phyloP scores from a whole-genome alignment of 768 basidiomycete genomes.

The Russula compacta region DNA sequence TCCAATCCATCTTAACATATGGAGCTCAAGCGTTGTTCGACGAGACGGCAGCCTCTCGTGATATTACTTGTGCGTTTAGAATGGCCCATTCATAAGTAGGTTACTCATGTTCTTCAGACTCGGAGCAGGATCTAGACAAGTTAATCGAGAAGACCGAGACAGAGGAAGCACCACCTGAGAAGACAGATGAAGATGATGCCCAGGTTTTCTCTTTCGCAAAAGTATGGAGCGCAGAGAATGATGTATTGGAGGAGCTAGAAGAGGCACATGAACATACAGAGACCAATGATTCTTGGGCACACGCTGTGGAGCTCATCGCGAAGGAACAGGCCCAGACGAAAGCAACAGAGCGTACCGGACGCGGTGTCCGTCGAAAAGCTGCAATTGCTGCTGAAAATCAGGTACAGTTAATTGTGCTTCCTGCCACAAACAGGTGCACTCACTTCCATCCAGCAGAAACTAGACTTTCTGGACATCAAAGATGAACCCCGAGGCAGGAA shows the following conservation, averaged over 20 bases:
- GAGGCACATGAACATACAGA: constrained; percentile 36
- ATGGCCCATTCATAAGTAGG: background rate
- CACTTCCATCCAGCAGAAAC: constrained; percentile 21
- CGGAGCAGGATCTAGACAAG: constrained; percentile 74
- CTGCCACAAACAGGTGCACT: background rate
- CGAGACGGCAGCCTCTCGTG: constrained; percentile 44
- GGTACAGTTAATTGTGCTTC: constrained; percentile 29
- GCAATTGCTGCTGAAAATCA: constrained; percentile 35
- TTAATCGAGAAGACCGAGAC: constrained; percentile 80
- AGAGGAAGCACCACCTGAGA: constrained; percentile 47
- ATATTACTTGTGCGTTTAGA: constrained; percentile 51
- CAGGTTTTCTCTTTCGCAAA: constrained; percentile 81
- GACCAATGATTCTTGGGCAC: constrained; percentile 74
- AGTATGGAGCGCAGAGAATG: constrained; percentile 80
- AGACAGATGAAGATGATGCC: constrained; percentile 38
- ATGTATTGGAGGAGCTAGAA: constrained; percentile 54
- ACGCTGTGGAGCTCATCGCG: constrained; percentile 46
- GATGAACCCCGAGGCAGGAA: constrained; percentile 29
- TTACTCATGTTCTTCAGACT: constrained; percentile 37
- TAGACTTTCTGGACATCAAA: constrained; percentile 31
- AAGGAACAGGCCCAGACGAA: constrained; percentile 38
- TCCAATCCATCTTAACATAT: constrained; percentile 83
- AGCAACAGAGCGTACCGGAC: constrained; percentile 51
- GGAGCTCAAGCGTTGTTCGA: constrained; percentile 85
- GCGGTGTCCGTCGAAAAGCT: constrained; percentile 67